Evolutionary conservation across 176 grass and related monocot genomes (phyloP), one percentile per base, ranked within the genome.

Genomic region (Musa schizocarpa): DNA sequence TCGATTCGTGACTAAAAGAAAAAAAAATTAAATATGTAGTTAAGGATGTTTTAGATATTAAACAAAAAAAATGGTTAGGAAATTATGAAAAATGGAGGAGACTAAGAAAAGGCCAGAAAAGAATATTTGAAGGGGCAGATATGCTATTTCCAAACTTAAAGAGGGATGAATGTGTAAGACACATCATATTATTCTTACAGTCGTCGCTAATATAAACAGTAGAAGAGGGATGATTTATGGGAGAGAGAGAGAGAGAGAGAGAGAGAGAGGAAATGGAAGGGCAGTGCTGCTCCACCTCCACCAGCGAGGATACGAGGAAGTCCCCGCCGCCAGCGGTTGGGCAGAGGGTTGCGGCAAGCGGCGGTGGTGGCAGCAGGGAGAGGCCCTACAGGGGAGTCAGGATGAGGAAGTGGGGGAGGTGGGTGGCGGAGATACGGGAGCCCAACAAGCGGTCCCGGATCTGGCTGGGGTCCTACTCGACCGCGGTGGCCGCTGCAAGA

Each of bases 371-470:
- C 24, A 54, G 73, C 14, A 34, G 55, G 27, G 73, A 61, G 24
- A 24, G 27, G 25, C 26, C 13, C 24, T 75, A 59, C 22, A 27
- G 73, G 2, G 73, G 73, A 29, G 73, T 75, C 1, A 27, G 73
- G 73, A 75, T 75, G 73, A 56, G 73, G 14, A 75, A 75, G 77
- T 79, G 77, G 77, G 77, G 77, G 9, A 68, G 57, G 65, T 79
- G 77, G 77, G 77, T 79, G 52, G 77, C 77, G 13, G 77, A 79
- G 77, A 79, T 79, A 13, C 12, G 65, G 17, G 77, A 69, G 53
- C 77, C 77, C 25, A 68, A 69, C 65, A 75, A 75, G 73, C 73
- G 73, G 14, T 75, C 73, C n/a, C 53, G 73, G 73, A 75, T 75
- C 11, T 75, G 73, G 73, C 54, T 75, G 0, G 73, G 73, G 1